These are phyloP conservation scores for Sordaria brevicollis DNA, from an alignment of 495 filamentous ascomycete species.

Conservation along the genomic window DNA sequence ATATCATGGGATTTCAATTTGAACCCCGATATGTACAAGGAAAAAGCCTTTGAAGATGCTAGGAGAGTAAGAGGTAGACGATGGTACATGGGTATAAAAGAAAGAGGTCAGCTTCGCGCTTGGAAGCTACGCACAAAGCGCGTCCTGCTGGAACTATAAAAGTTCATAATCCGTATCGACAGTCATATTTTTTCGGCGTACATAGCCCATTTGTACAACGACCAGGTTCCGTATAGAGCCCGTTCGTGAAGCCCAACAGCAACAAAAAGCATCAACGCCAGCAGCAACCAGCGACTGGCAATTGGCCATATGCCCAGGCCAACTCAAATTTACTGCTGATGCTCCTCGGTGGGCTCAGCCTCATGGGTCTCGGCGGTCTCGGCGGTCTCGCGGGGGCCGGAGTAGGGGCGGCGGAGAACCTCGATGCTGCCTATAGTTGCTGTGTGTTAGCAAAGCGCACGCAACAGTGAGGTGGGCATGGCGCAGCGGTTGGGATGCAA, in stretches of 20 bases:
- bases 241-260: not conserved
- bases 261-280: not conserved
- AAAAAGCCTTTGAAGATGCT: not conserved
- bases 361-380: not conserved
- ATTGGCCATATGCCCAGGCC: not conserved
- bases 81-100: not conserved
- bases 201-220: not conserved
- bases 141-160: not conserved
- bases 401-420: constrained; percentile 34
- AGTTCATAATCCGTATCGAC: not conserved
- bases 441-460: constrained; percentile 3
- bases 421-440: constrained; percentile 43
- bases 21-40: no score
- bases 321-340: not conserved
- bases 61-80: not conserved
- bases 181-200: not conserved
- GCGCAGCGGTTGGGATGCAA: constrained; percentile 2
- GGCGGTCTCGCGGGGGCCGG: not conserved
- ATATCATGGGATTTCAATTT: not conserved
- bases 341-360: not conserved
- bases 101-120: not conserved
- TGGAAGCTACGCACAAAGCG: not conserved
- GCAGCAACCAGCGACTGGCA: not conserved
- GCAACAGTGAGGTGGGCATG: not conserved
- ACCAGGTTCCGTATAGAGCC: not conserved